Evolutionary conservation across 2,329 filamentous ascomycete genomes (phyloP), one percentile per base, ranked within the genome.

Genomic region (Aphanocladium album): DNA sequence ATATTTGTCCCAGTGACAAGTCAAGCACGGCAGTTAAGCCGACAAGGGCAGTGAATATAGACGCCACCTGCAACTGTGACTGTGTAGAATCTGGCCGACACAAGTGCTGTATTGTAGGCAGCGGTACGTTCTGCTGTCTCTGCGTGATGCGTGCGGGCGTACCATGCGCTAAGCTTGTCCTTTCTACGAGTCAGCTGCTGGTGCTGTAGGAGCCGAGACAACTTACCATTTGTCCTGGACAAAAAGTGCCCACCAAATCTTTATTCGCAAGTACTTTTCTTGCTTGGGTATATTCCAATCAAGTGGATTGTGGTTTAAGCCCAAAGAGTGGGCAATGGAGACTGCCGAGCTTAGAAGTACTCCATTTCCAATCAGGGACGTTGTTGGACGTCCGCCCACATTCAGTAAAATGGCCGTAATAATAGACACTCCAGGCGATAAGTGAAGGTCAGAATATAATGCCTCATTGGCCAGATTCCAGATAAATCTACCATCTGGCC

Each of bases 381-480:
- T 84, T 7, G 82, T 82, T 1, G 85, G 85, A 2, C 85, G 76
- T 1, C 85, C 85, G 1, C 80, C 81, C 2, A 87, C 72, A 64
- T 88, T 85, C 11, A 88, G 74, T 9, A 87, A 69, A 5, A 83
- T 79, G 2, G 83, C 80, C 23, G 80, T 77, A 25, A 88, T 78
- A 0, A 83, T 84, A 1, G 83, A 83, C 47, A 87, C 73, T 1
- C 84, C 82, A 0, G 84, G 84, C 0, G 81, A 81, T 1, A 83
- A 77, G 54, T 84, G 79, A 7, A 86, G 79, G 61, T 87, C 84
- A 0, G 80, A 83, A 63, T 85, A 83, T 3, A 86, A 74, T 1
- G 84, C 83, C 57, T 83, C 82, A 21, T 80, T 83, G 7, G 83
- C 83, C 61, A 85, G 77, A 61, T 87, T 87, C 78, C 86, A 86